These are phyloP conservation scores for Aspergillus vadensis DNA, from an alignment of 2,329 filamentous ascomycete species.

Conservation along the genomic window DNA sequence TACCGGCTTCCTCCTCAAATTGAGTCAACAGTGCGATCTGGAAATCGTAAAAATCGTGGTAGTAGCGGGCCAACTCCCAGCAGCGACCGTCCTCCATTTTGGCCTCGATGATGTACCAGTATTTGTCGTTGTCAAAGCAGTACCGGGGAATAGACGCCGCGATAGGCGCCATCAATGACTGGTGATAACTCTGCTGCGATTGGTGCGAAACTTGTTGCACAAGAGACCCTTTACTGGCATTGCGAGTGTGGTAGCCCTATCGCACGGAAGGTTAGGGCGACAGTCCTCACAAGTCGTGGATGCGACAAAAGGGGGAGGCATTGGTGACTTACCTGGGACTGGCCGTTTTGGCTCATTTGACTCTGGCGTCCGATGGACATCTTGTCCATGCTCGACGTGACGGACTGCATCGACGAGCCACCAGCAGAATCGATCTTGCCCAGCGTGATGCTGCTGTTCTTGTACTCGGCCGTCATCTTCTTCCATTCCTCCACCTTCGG, in stretches of 20 bases:
- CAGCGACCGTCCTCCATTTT: slow-evolving; percentile 84
- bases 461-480: slow-evolving; percentile 98
- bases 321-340: slow-evolving; percentile 50
- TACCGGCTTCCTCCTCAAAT: slow-evolving; percentile 90
- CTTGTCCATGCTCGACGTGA: slow-evolving; percentile 73
- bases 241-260: slow-evolving; percentile 43
- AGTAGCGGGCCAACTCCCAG: slow-evolving; percentile 93
- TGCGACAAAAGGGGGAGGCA: not conserved
- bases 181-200: slow-evolving; percentile 52
- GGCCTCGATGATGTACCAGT: slow-evolving; percentile 97
- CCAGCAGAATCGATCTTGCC: slow-evolving; percentile 72
- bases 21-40: slow-evolving; percentile 91
- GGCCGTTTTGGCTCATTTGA: slow-evolving; percentile 54
- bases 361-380: slow-evolving; percentile 70
- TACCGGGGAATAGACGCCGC: slow-evolving; percentile 86
- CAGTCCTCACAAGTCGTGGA: not conserved
- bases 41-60: slow-evolving; percentile 98
- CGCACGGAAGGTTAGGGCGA: slow-evolving; percentile 5
- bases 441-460: slow-evolving; percentile 96
- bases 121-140: slow-evolving; percentile 95
- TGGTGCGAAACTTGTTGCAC: slow-evolving; percentile 43
- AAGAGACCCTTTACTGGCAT: slow-evolving; percentile 39
- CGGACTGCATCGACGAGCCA: slow-evolving; percentile 49
- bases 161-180: slow-evolving; percentile 69
- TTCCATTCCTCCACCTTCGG: slow-evolving; percentile 99